Base-by-base conservation (phyloP, 495 filamentous ascomycete genomes). In the Hyaloscypha bicolor region DNA sequence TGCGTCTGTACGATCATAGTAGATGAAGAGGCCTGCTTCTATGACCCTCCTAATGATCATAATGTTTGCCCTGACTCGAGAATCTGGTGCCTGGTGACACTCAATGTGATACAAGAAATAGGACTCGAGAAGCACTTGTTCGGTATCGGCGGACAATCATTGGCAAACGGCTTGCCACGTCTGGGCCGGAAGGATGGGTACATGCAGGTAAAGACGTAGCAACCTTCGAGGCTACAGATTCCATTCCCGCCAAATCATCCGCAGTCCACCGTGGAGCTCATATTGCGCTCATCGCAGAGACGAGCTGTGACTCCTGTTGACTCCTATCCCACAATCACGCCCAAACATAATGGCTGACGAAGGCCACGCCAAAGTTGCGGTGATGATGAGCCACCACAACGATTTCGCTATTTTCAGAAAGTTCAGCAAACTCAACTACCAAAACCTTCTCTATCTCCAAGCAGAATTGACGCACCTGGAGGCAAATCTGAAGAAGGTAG, bases 371-470 rank as follows among this genome's bases (percentile, higher is more conserved):
- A 63, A 53, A 19, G 16, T 63, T 19, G 48, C 61, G 6, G 16
- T 1, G 11, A 25, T 52, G 12, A 67, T 76, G 30, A 60, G 65
- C 16, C 9, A 16, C 6, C 51, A 69, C 29, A 33, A 8, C 19
- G 67, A 68, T 14, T 25, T 71, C 31, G 37, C 70, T 0, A 71
- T 76, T 16, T 76, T 73, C 63, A 60, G 74, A 42, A 72, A 74
- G 1, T 78, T 78, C 55, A 69, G 66, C 31, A 70, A 53, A 19
- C 58, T 76, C 4, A 79, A 79, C 52, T 65, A 62, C 32, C 70
- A 74, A 48, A 78, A 77, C 63, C 42, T 77, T 25, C 72, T 79
- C 16, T 76, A 78, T 60, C 71, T 74, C 25, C 77, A 77, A 67
- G 76, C 74, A 4, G 77, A 73, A 52, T 53, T 76, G 16, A 66